Base-by-base conservation (phyloP, 495 filamentous ascomycete species). In the Penicillium herquei region DNA sequence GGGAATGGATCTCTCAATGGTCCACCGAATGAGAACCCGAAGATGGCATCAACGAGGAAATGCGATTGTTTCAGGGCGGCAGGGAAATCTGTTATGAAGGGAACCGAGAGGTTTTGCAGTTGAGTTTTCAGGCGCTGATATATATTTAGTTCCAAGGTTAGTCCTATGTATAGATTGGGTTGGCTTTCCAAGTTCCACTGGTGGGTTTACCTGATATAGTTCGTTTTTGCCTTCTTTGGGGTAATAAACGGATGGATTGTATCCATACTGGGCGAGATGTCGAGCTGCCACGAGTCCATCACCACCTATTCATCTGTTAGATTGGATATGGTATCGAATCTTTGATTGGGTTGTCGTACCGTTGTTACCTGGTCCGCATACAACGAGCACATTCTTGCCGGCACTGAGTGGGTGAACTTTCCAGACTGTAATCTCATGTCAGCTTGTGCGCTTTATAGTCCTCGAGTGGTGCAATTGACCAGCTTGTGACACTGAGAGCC, bases 11-110 rank as follows among this genome's bases (percentile, higher is more conserved):
- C 92, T 6, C 94, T 87, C 34, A 98, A 84, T 47, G 91, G 84
- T 10, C 91, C 92, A n/a, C 86, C 85, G 75, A 98, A 98, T 62
- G 88, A 92, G 79, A 98, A 98, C 39, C 92, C 94, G 65, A 98
- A 98, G 64, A 98, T 90, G 39, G 95, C 91, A 71, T 98, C 94
- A 54, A 98, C 78, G 46, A 98, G 77, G 61, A 96, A 87, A 66
- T 95, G 82, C 17, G 87, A 78, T 43, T 83, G 75, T 56, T 79
- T 71, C 6, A 96, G 67, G 9, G 89, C 86, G 3, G 70, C 41
- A 16, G 74, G 66, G 61, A 96, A 96, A 74, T 96, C 91, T 14
- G 86, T 78, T 11, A 90, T 86, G 75, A 98, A 94, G 7, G 90
- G 90, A 47, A 98, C 78, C 8, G 85, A 79, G 56, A 96, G 88